Percentiles rank a stretch among this genome's conserved stretches.
These are phyloP conservation scores for Musa troglodytarum DNA, from an alignment of 176 grass and related monocot species.

Conservation along the genomic window DNA sequence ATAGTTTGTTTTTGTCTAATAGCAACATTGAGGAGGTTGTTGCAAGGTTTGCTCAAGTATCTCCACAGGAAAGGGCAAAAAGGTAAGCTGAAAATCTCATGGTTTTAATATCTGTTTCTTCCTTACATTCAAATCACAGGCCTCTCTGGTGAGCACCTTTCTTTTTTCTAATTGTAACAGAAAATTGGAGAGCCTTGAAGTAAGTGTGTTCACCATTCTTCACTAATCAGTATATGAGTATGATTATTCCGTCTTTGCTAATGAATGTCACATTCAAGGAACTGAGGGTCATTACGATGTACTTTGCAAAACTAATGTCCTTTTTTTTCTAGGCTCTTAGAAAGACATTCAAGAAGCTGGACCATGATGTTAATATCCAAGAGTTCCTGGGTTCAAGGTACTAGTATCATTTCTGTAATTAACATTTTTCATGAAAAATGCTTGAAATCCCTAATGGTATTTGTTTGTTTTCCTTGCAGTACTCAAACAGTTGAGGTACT, in stretches of 20 bases:
- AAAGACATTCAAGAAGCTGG: constrained; percentile 38
- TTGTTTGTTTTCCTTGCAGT: constrained; percentile 26
- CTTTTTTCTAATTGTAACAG: constrained; percentile 17
- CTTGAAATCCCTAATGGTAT: constrained; percentile 12
- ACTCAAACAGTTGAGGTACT: constrained; percentile 33
- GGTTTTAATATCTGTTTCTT: constrained; percentile 8
- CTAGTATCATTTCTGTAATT: background rate
- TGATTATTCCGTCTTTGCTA: constrained; percentile 1
- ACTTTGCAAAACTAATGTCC: background rate
- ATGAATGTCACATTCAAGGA: background rate
- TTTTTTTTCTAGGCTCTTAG: constrained; percentile 26
- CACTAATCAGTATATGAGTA: constrained; percentile 8
- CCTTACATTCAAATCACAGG: background rate
- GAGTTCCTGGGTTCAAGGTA: constrained; percentile 25
- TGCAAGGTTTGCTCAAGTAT: constrained; percentile 24
- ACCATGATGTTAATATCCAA: constrained; percentile 39
- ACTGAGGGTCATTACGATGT: background rate
- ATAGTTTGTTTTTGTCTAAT: background rate
- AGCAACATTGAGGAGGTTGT: constrained; percentile 33
- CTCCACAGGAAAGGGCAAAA: constrained; percentile 40
- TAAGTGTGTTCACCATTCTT: constrained; percentile 15
- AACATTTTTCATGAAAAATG: constrained; percentile 5
- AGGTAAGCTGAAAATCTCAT: constrained; percentile 15
- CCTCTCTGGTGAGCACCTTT: background rate
- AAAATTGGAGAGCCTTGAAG: constrained; percentile 38